Evolutionary conservation across 139 green algal species (phyloP).

Genomic region (Nannochloris sp.): DNA sequence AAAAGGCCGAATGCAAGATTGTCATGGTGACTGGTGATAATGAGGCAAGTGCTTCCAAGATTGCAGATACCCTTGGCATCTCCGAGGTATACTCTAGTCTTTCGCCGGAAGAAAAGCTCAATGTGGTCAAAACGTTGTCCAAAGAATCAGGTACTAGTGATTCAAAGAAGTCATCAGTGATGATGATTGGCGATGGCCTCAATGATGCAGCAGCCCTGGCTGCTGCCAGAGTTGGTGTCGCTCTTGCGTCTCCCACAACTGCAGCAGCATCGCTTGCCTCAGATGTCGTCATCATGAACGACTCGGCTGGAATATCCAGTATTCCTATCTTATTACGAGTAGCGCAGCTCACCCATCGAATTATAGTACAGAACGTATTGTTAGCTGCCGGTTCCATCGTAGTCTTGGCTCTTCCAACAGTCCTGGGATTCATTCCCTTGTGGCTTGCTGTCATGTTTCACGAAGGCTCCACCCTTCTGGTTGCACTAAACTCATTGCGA

Average conservation of each 20-base stretch:
- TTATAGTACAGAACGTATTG: slow-evolving; percentile 65
- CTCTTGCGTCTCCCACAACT: slow-evolving; percentile 46
- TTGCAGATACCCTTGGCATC: slow-evolving; percentile 55
- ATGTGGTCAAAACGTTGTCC: slow-evolving; percentile 13
- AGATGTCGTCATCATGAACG: slow-evolving; percentile 75
- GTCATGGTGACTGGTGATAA: slow-evolving; percentile 71
- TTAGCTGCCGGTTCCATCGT: slow-evolving; percentile 65
- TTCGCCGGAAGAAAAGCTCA: slow-evolving; percentile 70
- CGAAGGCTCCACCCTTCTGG: slow-evolving; percentile 81
- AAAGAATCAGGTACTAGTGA: slow-evolving; percentile 5
- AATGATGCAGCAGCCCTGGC: slow-evolving; percentile 70
- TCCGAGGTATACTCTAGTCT: slow-evolving; percentile 43
- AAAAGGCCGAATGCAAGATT: slow-evolving; percentile 7
- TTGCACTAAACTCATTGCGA: slow-evolving; percentile 77
- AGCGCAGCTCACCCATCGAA: slow-evolving; percentile 43
- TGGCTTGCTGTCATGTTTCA: slow-evolving; percentile 83
- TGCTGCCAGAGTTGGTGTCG: slow-evolving; percentile 59
- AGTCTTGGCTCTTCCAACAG: slow-evolving; percentile 54
- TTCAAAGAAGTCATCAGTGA: slow-evolving; percentile 28
- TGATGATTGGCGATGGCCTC: slow-evolving; percentile 78
- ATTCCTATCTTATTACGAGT: slow-evolving; percentile 65
- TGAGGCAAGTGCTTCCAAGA: slow-evolving; percentile 26
- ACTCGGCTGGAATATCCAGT: slow-evolving; percentile 47
- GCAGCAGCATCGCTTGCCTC: slow-evolving; percentile 63
- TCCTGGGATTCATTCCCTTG: slow-evolving; percentile 76